phyloP scores from a whole-genome alignment of 139 green algal species.

The Chlorella sp. region DNA sequence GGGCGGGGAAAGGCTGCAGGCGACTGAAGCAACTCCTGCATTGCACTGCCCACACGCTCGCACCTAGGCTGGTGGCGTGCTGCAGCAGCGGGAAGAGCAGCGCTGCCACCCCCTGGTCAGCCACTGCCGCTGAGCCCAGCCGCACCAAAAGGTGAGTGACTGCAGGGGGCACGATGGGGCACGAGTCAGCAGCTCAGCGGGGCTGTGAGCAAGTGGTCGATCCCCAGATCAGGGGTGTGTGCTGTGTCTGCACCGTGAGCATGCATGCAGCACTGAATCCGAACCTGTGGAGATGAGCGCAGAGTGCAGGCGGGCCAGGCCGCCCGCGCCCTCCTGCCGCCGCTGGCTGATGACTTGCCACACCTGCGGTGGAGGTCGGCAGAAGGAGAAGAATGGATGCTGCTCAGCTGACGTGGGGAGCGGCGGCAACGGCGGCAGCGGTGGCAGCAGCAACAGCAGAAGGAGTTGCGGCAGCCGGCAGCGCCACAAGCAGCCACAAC shows the following conservation, averaged over 20 bases:
- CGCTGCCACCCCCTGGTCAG: conserved; percentile 49
- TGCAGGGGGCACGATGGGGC: not conserved
- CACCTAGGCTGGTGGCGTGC: conserved; percentile 58
- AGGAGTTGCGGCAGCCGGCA: no score
- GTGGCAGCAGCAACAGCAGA: no score
- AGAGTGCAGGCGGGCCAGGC: conserved; percentile 70
- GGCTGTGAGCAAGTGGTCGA: no score
- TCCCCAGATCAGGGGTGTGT: no score
- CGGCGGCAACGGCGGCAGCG: no score
- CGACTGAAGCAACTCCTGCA: no score
- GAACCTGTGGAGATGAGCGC: conserved; percentile 74
- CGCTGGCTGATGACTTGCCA: conserved; percentile 32
- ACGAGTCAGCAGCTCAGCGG: no score
- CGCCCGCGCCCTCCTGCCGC: conserved; percentile 47
- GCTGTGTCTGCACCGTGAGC: no score
- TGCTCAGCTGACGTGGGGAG: no score
- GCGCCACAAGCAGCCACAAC: no score
- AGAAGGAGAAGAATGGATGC: not conserved
- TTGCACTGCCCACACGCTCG: not conserved
- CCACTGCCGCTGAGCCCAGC: conserved; percentile 57
- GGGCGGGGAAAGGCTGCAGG: no score
- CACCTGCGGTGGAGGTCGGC: not conserved
- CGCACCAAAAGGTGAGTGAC: conserved; percentile 76
- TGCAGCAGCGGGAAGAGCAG: conserved; percentile 76
- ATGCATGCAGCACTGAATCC: no score